Percentiles rank a stretch among this genome's conserved stretches.
Conservation (phyloP, 345 rosid species). For the Lepidium africanum region DNA sequence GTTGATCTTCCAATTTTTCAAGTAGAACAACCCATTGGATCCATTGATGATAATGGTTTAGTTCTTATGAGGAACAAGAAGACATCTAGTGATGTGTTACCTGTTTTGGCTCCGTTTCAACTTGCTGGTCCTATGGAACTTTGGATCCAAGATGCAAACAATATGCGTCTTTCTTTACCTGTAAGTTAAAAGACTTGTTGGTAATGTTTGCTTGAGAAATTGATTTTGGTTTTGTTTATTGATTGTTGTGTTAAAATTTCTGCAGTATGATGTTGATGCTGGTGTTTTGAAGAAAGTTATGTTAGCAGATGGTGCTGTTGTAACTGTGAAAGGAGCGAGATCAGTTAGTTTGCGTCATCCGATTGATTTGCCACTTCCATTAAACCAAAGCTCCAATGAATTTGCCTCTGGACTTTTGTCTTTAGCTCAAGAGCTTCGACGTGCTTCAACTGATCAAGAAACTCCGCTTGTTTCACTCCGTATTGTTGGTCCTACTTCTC, state of each 20-base stretch:
- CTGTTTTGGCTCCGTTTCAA: slow-evolving; percentile 86
- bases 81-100: slow-evolving; percentile 32
- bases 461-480: slow-evolving; percentile 71
- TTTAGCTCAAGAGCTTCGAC: slow-evolving; percentile 75
- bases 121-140: slow-evolving; percentile 95
- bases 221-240: neutral
- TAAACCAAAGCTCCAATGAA: slow-evolving; percentile 47
- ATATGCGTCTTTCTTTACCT: slow-evolving; percentile 80
- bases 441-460: slow-evolving; percentile 34
- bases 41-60: slow-evolving; percentile 37
- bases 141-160: slow-evolving; percentile 90
- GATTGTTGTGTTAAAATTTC: neutral
- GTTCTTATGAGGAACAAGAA: slow-evolving; percentile 31
- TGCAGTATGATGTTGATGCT: slow-evolving; percentile 98
- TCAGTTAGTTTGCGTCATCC: slow-evolving; percentile 90
- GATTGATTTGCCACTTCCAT: slow-evolving; percentile 70
- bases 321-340: slow-evolving; percentile 90
- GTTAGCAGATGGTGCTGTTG: slow-evolving; percentile 85
- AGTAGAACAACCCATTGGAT: slow-evolving; percentile 27
- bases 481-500: slow-evolving; percentile 82
- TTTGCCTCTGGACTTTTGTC: slow-evolving; percentile 86
- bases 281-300: slow-evolving; percentile 87
- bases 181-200: slow-evolving; percentile 26
- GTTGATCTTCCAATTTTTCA: slow-evolving; percentile 82
- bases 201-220: neutral